Evolutionary conservation across 805 yeast genomes (phyloP).

Genomic region (Candida boidinii): DNA sequence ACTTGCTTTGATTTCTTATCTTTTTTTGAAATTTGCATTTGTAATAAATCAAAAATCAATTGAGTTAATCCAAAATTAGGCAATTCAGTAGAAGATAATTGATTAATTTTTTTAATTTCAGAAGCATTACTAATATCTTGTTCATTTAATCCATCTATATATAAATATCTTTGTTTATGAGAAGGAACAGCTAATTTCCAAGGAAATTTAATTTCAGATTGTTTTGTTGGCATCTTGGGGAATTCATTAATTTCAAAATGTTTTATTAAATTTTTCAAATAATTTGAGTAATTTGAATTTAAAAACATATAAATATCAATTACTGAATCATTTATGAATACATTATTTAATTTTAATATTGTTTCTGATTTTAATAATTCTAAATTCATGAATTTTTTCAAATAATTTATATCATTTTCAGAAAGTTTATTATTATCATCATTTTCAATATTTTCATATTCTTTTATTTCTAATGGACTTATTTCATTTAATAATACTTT

Average conservation of each 20-base stretch:
- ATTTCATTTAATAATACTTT: conserved; percentile 31
- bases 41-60: conserved; percentile 8
- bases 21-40: conserved; percentile 4
- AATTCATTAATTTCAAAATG: conserved; percentile 48
- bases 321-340: conserved; percentile 61
- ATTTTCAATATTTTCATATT: conserved; percentile 14
- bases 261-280: conserved; percentile 40
- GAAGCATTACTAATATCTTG: conserved; percentile 24
- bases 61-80: conserved; percentile 41
- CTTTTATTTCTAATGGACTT: conserved; percentile 13
- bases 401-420: conserved; percentile 37
- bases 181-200: conserved; percentile 94
- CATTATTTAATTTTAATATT: conserved; percentile 33
- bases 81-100: conserved; percentile 31
- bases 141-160: conserved; percentile 56
- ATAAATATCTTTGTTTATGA: conserved; percentile 82
- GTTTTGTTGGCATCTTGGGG: conserved; percentile 44
- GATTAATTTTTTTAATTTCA: conserved; percentile 23
- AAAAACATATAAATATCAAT: conserved; percentile 60
- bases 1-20: conserved; percentile 9
- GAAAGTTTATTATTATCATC: conserved; percentile 20
- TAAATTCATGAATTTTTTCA: conserved; percentile 49
- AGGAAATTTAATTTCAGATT: conserved; percentile 51
- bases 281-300: conserved; percentile 41
- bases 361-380: conserved; percentile 33